Conservation (phyloP, 352 stramenopile genomes). For the Elongisporangium senticosum region DNA sequence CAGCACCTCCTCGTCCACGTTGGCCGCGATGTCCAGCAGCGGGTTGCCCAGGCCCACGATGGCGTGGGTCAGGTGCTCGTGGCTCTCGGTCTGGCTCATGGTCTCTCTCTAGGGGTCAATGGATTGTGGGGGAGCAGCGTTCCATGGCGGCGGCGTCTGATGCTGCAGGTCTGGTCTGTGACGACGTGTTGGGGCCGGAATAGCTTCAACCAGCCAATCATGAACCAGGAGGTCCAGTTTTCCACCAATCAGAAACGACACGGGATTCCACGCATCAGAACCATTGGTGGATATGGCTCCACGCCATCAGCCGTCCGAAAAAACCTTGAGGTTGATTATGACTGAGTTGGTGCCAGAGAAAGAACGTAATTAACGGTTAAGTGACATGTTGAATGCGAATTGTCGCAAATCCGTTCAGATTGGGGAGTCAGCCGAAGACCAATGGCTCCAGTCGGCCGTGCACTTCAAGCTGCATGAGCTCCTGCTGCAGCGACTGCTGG, state of each 20-base stretch:
- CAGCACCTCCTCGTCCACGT: slow-evolving; percentile 92
- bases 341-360: too few relatives aligned
- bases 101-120: neutral
- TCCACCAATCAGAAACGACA: neutral
- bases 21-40: slow-evolving; percentile 96
- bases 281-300: neutral
- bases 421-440: slow-evolving; percentile 42
- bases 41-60: slow-evolving; percentile 98
- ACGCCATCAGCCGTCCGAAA: neutral
- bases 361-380: neutral
- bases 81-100: slow-evolving; percentile 15
- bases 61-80: slow-evolving; percentile 54
- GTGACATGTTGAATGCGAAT: neutral
- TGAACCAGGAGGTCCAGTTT: neutral
- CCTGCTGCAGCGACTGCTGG: slow-evolving; percentile 35
- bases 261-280: neutral
- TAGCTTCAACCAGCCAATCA: neutral
- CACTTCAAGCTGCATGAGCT: slow-evolving; percentile 52
- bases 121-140: neutral
- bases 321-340: neutral
- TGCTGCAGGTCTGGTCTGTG: neutral
- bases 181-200: neutral
- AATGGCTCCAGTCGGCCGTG: slow-evolving; percentile 21
- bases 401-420: neutral
- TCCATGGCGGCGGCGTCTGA: too few relatives aligned